Evolutionary conservation across 2,329 filamentous ascomycete species (phyloP).

Genomic region (Daldinia sp.): DNA sequence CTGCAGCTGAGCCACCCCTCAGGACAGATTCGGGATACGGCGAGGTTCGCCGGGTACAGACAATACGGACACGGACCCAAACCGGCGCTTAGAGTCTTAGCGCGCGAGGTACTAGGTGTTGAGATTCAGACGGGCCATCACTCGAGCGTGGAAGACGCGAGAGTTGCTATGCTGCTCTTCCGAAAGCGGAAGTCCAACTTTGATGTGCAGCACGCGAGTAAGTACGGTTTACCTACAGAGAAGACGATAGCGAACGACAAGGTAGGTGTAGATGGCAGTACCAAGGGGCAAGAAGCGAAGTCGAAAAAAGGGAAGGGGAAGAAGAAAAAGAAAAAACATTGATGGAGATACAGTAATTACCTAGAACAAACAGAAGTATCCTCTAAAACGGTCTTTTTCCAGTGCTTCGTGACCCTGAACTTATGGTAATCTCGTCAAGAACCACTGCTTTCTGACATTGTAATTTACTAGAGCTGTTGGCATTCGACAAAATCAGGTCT

Average conservation of each 20-base stretch:
- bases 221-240: slow-evolving; percentile 62
- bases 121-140: slow-evolving; percentile 74
- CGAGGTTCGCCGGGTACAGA: slow-evolving; percentile 79
- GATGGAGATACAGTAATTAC: slow-evolving; percentile 26
- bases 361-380: background rate
- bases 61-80: slow-evolving; percentile 76
- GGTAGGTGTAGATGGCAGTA: slow-evolving; percentile 19
- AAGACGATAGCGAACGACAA: slow-evolving; percentile 43
- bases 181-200: slow-evolving; percentile 85
- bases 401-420: background rate
- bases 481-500: background rate
- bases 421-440: background rate
- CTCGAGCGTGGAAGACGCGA: slow-evolving; percentile 81
- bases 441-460: background rate
- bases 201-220: slow-evolving; percentile 81
- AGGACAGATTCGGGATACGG: slow-evolving; percentile 86
- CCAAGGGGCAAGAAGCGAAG: slow-evolving; percentile 42
- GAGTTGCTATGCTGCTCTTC: slow-evolving; percentile 91
- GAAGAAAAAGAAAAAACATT: slow-evolving; percentile 57
- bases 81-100: slow-evolving; percentile 72
- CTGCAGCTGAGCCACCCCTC: slow-evolving; percentile 83
- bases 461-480: too few species aligned
- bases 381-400: background rate
- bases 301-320: slow-evolving; percentile 56
- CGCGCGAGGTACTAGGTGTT: slow-evolving; percentile 67